phyloP scores from a whole-genome alignment of 106 monocot species.

The Phalaenopsis equestris region DNA sequence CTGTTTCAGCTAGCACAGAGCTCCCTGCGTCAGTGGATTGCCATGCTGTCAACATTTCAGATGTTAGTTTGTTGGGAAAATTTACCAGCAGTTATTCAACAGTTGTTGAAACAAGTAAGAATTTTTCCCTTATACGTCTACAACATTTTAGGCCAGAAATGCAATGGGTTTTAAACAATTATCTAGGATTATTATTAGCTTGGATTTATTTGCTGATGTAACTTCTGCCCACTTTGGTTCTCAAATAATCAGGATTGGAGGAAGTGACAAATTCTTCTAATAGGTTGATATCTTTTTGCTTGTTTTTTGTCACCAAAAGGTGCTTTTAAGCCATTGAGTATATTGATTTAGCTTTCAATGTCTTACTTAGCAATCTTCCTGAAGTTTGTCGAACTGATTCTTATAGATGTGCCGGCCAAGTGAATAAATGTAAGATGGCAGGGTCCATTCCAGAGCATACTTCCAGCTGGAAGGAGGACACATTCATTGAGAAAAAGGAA shows the following conservation, averaged over 20 bases:
- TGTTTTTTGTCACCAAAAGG: neutral
- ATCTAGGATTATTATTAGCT: neutral
- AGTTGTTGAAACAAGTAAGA: slow-evolving; percentile 26
- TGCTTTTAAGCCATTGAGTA: neutral
- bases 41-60: slow-evolving; percentile 14
- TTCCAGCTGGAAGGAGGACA: neutral
- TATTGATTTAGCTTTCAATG: neutral
- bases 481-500: slow-evolving; percentile 10
- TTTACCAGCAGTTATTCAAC: slow-evolving; percentile 8
- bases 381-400: neutral
- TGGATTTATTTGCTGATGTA: neutral
- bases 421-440: slow-evolving; percentile 17
- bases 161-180: neutral
- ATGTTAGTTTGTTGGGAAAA: slow-evolving; percentile 17
- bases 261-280: slow-evolving; percentile 1
- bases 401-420: slow-evolving; percentile 8
- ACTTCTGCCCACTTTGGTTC: neutral
- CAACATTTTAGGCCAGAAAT: neutral
- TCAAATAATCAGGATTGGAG: slow-evolving; percentile 2
- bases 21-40: slow-evolving; percentile 12
- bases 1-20: slow-evolving; percentile 14
- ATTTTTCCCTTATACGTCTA: neutral
- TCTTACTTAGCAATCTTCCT: neutral
- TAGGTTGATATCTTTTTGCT: slow-evolving; percentile 6
- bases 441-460: neutral